Percentiles rank a stretch among this genome's conserved stretches.
Conservation (phyloP, 2,329 filamentous ascomycete genomes). For the Apiospora kogelbergensis region DNA sequence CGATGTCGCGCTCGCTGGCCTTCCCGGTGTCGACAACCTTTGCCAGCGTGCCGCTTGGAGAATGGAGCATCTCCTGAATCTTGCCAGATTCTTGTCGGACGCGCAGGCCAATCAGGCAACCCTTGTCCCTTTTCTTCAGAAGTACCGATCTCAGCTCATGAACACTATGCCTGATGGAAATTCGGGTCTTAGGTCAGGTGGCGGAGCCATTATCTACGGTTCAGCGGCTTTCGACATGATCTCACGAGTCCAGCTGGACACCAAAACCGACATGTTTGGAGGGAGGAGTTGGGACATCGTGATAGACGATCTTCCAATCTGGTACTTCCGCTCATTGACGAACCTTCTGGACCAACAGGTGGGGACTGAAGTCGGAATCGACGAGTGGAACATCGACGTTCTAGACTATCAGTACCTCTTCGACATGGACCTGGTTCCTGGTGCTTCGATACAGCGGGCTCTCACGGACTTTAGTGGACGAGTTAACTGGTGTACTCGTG, state of each 20-base stretch:
- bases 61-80: background rate
- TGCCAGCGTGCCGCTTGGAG: background rate
- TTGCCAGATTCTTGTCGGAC: background rate
- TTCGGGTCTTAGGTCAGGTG: background rate
- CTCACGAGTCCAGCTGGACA: background rate
- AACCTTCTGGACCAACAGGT: background rate
- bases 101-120: background rate
- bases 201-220: conserved; percentile 1
- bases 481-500: background rate
- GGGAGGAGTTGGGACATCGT: background rate
- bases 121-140: background rate
- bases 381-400: background rate
- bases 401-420: background rate
- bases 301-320: background rate
- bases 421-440: background rate
- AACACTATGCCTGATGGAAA: background rate
- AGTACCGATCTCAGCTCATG: background rate
- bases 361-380: background rate
- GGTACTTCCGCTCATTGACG: background rate
- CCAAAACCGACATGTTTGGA: background rate
- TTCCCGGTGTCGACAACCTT: background rate
- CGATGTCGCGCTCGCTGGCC: background rate
- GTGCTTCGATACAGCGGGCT: background rate
- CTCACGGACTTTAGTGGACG: background rate
- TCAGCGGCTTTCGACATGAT: background rate